Evolutionary conservation across 2,329 filamentous ascomycete genomes (phyloP).

Genomic region (Xylogone sp.): DNA sequence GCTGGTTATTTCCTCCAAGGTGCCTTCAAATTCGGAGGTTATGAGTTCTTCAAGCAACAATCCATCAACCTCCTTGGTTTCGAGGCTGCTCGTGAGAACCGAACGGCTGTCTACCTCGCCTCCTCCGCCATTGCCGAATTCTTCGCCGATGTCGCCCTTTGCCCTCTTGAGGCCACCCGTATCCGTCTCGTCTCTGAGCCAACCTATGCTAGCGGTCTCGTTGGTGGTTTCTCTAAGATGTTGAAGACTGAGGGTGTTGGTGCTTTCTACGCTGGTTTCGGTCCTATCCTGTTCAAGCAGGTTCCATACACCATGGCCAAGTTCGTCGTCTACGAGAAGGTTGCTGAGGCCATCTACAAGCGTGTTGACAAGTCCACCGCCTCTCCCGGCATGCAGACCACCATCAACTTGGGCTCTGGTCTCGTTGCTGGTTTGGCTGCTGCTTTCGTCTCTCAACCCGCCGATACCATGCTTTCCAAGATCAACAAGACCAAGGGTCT

Average conservation of each 20-base stretch:
- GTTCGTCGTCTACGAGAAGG: slow-evolving; percentile 92
- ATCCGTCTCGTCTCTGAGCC: slow-evolving; percentile 90
- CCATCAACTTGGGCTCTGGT: slow-evolving; percentile 77
- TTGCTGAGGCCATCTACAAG: slow-evolving; percentile 69
- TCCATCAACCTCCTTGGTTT: slow-evolving; percentile 75
- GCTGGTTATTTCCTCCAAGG: slow-evolving; percentile 94
- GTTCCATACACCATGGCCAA: slow-evolving; percentile 94
- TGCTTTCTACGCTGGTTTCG: slow-evolving; percentile 90
- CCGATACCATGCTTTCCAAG: slow-evolving; percentile 91
- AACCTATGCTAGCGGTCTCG: slow-evolving; percentile 75
- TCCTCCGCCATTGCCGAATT: slow-evolving; percentile 63
- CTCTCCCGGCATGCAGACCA: slow-evolving; percentile 67
- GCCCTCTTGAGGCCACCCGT: slow-evolving; percentile 89
- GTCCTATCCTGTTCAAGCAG: slow-evolving; percentile 81
- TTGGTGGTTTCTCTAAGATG: slow-evolving; percentile 81
- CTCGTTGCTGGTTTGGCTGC: slow-evolving; percentile 80
- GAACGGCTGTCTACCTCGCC: slow-evolving; percentile 76
- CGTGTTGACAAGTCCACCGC: slow-evolving; percentile 66
- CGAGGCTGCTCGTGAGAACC: slow-evolving; percentile 74
- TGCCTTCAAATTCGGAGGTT: slow-evolving; percentile 90
- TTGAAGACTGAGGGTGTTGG: slow-evolving; percentile 75
- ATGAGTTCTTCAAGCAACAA: slow-evolving; percentile 96
- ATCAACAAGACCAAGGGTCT: slow-evolving; percentile 93
- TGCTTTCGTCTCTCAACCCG: slow-evolving; percentile 82
- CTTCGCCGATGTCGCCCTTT: slow-evolving; percentile 77